Conservation (phyloP, 768 basidiomycete genomes). For the Gloeopeniophorella convolvens region DNA sequence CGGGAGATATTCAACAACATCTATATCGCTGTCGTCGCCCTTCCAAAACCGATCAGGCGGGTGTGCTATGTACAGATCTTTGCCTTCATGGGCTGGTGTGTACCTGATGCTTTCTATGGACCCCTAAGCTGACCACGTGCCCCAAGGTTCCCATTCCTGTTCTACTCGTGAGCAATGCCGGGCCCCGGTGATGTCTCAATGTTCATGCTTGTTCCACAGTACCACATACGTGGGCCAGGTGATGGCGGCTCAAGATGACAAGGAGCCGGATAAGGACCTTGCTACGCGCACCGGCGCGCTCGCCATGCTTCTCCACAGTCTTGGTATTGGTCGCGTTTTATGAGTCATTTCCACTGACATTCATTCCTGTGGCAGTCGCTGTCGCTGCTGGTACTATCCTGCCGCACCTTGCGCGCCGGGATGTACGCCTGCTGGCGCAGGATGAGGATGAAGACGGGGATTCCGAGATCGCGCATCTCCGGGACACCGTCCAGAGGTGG, state of each 20-base stretch:
- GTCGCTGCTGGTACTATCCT: conserved; percentile 76
- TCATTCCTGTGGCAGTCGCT: conserved; percentile 51
- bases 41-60: conserved; percentile 78
- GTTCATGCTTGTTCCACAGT: conserved; percentile 30
- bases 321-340: conserved; percentile 50
- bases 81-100: conserved; percentile 94
- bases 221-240: conserved; percentile 94
- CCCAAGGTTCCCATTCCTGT: conserved; percentile 87
- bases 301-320: conserved; percentile 85
- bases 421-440: conserved; percentile 69
- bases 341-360: not conserved
- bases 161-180: conserved; percentile 63
- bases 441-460: conserved; percentile 69
- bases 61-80: conserved; percentile 93
- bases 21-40: conserved; percentile 56
- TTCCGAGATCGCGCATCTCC: conserved; percentile 63
- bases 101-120: conserved; percentile 4
- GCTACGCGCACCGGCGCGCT: conserved; percentile 83
- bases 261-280: conserved; percentile 74
- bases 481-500: conserved; percentile 71
- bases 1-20: conserved; percentile 79
- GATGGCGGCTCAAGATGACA: conserved; percentile 72
- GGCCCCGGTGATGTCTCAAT: conserved; percentile 1
- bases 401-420: conserved; percentile 76
- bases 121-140: conserved; percentile 7